A percentile compares a stretch with the other conserved stretches of the same genome.
Evolutionary conservation across 257 asterid genomes (phyloP).

Genomic region (Petunia secreta): DNA sequence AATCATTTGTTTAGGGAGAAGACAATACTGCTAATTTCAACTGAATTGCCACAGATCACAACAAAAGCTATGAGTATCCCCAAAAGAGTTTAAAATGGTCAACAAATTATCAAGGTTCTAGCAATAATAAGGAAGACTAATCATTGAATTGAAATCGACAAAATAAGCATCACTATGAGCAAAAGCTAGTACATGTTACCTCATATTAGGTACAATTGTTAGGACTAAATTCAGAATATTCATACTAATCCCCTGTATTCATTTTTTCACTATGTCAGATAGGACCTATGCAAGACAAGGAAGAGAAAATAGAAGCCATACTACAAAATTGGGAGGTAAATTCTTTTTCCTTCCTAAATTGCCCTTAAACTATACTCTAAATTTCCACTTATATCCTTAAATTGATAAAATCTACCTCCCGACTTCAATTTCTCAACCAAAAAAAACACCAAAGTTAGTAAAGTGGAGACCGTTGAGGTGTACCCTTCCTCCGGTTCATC

Average conservation of each 20-base stretch:
- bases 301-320: slow-evolving; percentile 14
- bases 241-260: slow-evolving; percentile 11
- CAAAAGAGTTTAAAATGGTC: neutral
- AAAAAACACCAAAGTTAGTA: slow-evolving; percentile 38
- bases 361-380: slow-evolving; percentile 28
- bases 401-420: neutral
- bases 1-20: no score
- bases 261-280: slow-evolving; percentile 10
- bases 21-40: neutral
- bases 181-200: neutral
- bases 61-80: neutral
- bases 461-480: slow-evolving; percentile 77
- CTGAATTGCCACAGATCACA: neutral
- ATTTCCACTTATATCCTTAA: slow-evolving; percentile 45
- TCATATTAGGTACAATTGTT: slow-evolving; percentile 11
- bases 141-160: slow-evolving; percentile 12
- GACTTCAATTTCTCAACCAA: slow-evolving; percentile 21
- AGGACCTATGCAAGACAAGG: neutral
- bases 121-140: neutral
- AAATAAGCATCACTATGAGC: slow-evolving; percentile 1
- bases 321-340: slow-evolving; percentile 45
- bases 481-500: slow-evolving; percentile 84
- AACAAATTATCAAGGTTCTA: neutral
- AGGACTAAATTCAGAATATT: neutral
- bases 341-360: slow-evolving; percentile 19